These are phyloP conservation scores for Phytophthora sansomeana DNA, from an alignment of 352 stramenopile genomes.

Conservation along the genomic window DNA sequence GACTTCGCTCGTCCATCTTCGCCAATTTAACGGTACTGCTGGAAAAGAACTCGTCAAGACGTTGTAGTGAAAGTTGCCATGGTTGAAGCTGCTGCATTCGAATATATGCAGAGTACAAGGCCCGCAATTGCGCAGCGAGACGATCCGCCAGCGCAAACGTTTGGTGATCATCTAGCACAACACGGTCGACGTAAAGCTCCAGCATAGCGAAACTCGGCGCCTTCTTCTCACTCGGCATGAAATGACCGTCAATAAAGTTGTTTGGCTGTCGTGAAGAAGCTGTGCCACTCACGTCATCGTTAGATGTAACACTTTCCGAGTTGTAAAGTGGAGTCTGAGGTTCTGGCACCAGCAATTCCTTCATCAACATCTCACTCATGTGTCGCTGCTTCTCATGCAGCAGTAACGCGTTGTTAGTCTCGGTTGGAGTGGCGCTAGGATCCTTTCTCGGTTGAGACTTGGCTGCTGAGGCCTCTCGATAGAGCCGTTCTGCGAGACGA, in stretches of 20 bases:
- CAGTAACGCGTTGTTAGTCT: background rate
- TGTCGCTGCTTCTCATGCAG: background rate
- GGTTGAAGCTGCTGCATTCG: constrained; percentile 57
- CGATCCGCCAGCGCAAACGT: constrained; percentile 73
- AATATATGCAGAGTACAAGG: constrained; percentile 63
- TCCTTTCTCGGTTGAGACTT: background rate
- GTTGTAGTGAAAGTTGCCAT: constrained; percentile 55
- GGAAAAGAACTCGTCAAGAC: constrained; percentile 54
- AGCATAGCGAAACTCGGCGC: constrained; percentile 32
- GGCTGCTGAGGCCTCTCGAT: constrained; percentile 34
- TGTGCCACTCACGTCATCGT: background rate
- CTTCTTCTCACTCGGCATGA: constrained; percentile 2
- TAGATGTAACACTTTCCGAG: background rate
- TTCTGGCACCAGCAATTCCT: constrained; percentile 18
- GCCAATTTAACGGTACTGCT: constrained; percentile 18
- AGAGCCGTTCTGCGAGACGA: constrained; percentile 60
- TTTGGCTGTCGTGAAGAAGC: background rate
- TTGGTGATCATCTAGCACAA: constrained; percentile 84
- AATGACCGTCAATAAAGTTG: background rate
- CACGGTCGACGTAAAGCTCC: constrained; percentile 58
- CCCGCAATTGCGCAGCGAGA: constrained; percentile 66
- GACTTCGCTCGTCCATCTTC: background rate
- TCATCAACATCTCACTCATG: constrained; percentile 6
- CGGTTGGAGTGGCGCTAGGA: background rate
- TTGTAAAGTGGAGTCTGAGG: background rate